Conservation (phyloP, 495 filamentous ascomycete species). For the Annulohypoxylon maeteangense region DNA sequence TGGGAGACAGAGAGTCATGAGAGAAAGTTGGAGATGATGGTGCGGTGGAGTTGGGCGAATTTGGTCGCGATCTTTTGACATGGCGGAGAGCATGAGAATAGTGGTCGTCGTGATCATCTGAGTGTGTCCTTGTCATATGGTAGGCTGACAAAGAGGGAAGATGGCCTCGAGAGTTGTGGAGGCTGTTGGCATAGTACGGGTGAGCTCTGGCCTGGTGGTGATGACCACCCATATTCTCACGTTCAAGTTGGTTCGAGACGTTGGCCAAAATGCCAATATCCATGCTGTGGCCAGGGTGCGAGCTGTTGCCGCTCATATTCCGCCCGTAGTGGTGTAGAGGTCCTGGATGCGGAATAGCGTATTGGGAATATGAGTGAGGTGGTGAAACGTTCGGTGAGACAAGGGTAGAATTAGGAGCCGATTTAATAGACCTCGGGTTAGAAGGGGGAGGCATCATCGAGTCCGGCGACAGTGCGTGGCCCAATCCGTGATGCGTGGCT, state of each 20-base stretch:
- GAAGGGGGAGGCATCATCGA: constrained; percentile 81
- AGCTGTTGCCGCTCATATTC: constrained; percentile 56
- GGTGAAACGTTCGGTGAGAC: constrained; percentile 96
- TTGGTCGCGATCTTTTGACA: constrained; percentile 87
- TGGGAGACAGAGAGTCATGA: constrained; percentile 94
- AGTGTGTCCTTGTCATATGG: constrained; percentile 93
- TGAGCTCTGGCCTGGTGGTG: constrained; percentile 54
- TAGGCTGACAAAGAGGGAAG: constrained; percentile 85
- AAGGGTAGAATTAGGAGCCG: constrained; percentile 88
- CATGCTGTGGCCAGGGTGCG: constrained; percentile 62
- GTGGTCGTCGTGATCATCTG: constrained; percentile 80
- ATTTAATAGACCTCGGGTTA: constrained; percentile 70
- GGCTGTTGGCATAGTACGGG: constrained; percentile 68
- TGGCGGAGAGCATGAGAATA: constrained; percentile 70
- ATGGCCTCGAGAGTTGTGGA: constrained; percentile 64
- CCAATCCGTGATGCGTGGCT: constrained; percentile 44
- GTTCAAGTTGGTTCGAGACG: constrained; percentile 86
- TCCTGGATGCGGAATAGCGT: constrained; percentile 69
- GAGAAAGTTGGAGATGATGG: constrained; percentile 98
- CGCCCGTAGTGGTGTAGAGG: constrained; percentile 74
- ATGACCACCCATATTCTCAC: constrained; percentile 67
- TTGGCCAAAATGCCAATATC: constrained; percentile 93
- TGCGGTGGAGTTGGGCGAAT: constrained; percentile 92
- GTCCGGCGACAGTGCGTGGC: constrained; percentile 57
- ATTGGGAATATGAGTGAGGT: constrained; percentile 86